Percentiles rank a stretch among this genome's conserved stretches.
Conservation (phyloP, 176 grass and related monocot species). For the Oryza rufipogon region DNA sequence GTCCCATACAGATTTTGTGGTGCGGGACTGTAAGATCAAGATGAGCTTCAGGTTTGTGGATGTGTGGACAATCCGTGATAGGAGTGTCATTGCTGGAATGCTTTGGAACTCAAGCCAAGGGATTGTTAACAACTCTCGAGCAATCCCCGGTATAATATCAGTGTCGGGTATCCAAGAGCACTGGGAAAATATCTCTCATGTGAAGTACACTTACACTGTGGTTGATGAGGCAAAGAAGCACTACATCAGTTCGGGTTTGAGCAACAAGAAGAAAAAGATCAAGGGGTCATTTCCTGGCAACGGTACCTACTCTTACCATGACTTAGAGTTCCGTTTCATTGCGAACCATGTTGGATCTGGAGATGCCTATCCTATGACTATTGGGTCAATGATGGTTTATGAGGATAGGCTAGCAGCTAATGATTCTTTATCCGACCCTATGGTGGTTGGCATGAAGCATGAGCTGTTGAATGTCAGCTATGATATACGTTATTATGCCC, state of each 20-base stretch:
- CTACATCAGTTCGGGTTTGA: no score
- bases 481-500: conserved; percentile 23
- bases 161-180: conserved; percentile 19
- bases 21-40: conserved; percentile 43
- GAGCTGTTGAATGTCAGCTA: conserved; percentile 51
- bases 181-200: conserved; percentile 16
- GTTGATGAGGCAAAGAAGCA: conserved; percentile 11
- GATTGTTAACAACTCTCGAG: neutral
- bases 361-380: neutral
- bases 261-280: neutral
- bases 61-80: conserved; percentile 42
- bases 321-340: conserved; percentile 45
- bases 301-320: conserved; percentile 35
- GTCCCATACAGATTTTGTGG: neutral
- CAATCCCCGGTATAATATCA: neutral
- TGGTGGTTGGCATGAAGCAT: no score
- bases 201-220: conserved; percentile 31
- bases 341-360: neutral
- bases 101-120: conserved; percentile 30
- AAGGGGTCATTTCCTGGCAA: conserved; percentile 34
- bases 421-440: neutral
- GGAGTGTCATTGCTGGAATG: conserved; percentile 29
- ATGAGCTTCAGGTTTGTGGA: conserved; percentile 63
- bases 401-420: neutral
- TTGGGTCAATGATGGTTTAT: neutral